Conservation (phyloP, 2,329 filamentous ascomycete genomes). For the Huntiella savannae region DNA sequence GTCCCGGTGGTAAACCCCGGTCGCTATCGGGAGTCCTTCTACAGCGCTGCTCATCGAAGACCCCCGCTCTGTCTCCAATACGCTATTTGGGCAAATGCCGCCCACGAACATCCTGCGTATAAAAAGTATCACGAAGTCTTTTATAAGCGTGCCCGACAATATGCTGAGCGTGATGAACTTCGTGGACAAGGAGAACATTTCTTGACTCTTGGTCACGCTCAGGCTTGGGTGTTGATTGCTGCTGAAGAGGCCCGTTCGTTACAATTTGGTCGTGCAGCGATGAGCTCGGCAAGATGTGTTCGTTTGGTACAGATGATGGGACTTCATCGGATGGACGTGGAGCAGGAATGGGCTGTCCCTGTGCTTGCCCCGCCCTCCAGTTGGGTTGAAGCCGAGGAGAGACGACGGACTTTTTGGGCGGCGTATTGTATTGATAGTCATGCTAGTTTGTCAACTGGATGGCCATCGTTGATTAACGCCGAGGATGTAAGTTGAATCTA, state of each 20-base stretch:
- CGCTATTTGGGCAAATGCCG: conserved; percentile 69
- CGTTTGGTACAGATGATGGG: conserved; percentile 71
- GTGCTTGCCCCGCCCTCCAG: conserved; percentile 53
- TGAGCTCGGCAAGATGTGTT: conserved; percentile 54
- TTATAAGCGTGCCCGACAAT: conserved; percentile 65
- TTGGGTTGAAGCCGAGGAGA: conserved; percentile 61
- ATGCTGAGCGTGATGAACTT: conserved; percentile 70
- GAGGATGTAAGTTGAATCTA: conserved; percentile 31
- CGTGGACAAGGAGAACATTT: conserved; percentile 59
- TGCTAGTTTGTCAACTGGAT: conserved; percentile 73
- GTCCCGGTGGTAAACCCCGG: conserved; percentile 61
- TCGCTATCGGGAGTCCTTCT: conserved; percentile 56
- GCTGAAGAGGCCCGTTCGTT: conserved; percentile 71
- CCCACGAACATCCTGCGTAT: conserved; percentile 55
- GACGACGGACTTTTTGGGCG: conserved; percentile 72
- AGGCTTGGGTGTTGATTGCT: conserved; percentile 57
- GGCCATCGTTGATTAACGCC: conserved; percentile 66
- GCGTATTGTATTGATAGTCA: conserved; percentile 69
- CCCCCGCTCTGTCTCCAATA: conserved; percentile 74
- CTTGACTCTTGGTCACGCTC: conserved; percentile 60
- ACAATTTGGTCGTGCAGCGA: conserved; percentile 69
- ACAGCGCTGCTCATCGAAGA: conserved; percentile 50
- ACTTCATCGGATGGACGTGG: conserved; percentile 55
- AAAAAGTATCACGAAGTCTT: conserved; percentile 54
- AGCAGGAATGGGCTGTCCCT: conserved; percentile 48